Evolutionary conservation across 2,329 filamentous ascomycete genomes (phyloP).

Genomic region (Fusarium sp.): DNA sequence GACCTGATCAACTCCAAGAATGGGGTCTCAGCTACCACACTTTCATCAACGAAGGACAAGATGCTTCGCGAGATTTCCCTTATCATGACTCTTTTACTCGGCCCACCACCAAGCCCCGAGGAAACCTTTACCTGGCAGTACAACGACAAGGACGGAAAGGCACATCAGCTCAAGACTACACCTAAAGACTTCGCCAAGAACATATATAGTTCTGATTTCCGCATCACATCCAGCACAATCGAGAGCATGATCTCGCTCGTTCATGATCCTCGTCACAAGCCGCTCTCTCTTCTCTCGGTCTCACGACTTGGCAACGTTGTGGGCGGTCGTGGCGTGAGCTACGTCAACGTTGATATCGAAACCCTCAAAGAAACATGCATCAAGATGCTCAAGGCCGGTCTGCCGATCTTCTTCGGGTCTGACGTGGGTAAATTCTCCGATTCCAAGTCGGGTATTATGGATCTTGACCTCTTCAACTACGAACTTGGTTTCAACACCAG

Average conservation of each 20-base stretch:
- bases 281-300: constrained; percentile 79
- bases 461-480: constrained; percentile 81
- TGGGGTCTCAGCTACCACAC: constrained; percentile 52
- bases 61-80: constrained; percentile 86
- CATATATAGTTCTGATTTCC: constrained; percentile 70
- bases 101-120: constrained; percentile 78
- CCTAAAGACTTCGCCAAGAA: constrained; percentile 79
- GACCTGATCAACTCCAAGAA: constrained; percentile 57
- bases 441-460: constrained; percentile 78
- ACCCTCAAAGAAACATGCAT: constrained; percentile 80
- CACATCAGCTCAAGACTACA: constrained; percentile 72
- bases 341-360: constrained; percentile 83
- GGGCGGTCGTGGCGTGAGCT: constrained; percentile 79
- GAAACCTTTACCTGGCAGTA: constrained; percentile 85
- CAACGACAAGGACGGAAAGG: constrained; percentile 75
- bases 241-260: constrained; percentile 82
- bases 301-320: constrained; percentile 84
- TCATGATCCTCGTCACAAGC: constrained; percentile 84
- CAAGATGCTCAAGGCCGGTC: constrained; percentile 79
- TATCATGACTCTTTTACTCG: constrained; percentile 85
- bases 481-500: constrained; percentile 84
- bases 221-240: constrained; percentile 71
- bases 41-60: constrained; percentile 70
- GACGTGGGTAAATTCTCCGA: constrained; percentile 89
- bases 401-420: constrained; percentile 89